These are phyloP conservation scores for Pugionium cornutum DNA, from an alignment of 345 rosid genomes.

Conservation along the genomic window DNA sequence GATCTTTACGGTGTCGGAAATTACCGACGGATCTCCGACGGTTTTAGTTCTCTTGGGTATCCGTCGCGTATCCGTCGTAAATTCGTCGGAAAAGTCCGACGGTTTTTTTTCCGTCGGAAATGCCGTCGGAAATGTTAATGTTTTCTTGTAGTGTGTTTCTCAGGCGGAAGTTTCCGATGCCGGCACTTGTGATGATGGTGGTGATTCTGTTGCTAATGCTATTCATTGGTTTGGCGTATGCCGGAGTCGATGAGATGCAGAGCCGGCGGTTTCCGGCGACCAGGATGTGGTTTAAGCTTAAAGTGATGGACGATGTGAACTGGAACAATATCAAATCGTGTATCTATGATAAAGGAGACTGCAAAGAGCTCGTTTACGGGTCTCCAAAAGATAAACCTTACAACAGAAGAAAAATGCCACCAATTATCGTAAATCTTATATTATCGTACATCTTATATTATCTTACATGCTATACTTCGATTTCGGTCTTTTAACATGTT, in stretches of 20 bases:
- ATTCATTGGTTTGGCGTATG: slow-evolving; percentile 56
- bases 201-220: slow-evolving; percentile 57
- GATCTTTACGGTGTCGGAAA: no score
- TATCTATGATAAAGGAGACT: slow-evolving; percentile 49
- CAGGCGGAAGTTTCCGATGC: slow-evolving; percentile 50
- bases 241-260: slow-evolving; percentile 58
- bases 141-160: no score
- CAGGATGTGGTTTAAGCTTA: slow-evolving; percentile 54
- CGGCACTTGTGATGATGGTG: slow-evolving; percentile 52
- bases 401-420: slow-evolving; percentile 47
- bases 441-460: no score
- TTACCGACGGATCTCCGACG: no score
- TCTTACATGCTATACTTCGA: neutral
- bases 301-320: slow-evolving; percentile 42
- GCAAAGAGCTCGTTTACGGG: slow-evolving; percentile 44
- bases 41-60: no score
- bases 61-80: no score
- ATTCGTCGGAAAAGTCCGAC: no score
- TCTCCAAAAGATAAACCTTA: slow-evolving; percentile 38
- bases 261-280: slow-evolving; percentile 54
- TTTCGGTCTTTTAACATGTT: neutral
- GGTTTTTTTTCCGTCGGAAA: no score
- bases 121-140: no score
- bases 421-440: slow-evolving; percentile 24
- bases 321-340: slow-evolving; percentile 72